Percentiles rank a stretch among this genome's conserved stretches.
Evolutionary conservation across 306 rosid species (phyloP).

Genomic region (Benincasa hispida): DNA sequence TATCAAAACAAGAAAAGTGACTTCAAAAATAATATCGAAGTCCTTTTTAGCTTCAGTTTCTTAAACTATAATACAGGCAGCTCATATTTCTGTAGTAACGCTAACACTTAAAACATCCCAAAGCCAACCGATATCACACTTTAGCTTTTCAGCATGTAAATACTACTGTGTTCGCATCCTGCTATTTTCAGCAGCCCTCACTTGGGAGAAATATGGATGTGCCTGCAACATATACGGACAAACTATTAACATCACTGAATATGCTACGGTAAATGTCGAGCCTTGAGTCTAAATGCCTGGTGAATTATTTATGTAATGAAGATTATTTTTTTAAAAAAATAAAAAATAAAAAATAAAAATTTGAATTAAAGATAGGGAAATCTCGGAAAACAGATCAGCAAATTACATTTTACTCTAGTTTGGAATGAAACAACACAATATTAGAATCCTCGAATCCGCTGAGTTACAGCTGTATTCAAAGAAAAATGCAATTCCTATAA

Average conservation of each 20-base stretch:
- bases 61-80: slow-evolving; percentile 4
- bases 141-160: slow-evolving; percentile 11
- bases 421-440: background rate
- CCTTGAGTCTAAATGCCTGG: background rate
- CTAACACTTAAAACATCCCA: slow-evolving; percentile 19
- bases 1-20: background rate
- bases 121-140: slow-evolving; percentile 20
- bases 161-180: slow-evolving; percentile 18
- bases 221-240: slow-evolving; percentile 21
- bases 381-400: background rate
- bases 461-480: background rate
- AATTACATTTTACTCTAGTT: background rate
- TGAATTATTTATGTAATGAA: background rate
- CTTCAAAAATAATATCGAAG: background rate
- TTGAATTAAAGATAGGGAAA: background rate
- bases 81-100: background rate
- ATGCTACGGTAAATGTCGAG: background rate
- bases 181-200: slow-evolving; percentile 36
- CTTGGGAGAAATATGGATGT: slow-evolving; percentile 39
- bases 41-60: background rate
- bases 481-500: background rate
- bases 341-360: no score
- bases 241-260: slow-evolving; percentile 3
- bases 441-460: background rate
- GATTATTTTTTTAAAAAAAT: no score